Base-by-base conservation (phyloP, 1,139 yeast species). In the Diutina ranongensis region DNA sequence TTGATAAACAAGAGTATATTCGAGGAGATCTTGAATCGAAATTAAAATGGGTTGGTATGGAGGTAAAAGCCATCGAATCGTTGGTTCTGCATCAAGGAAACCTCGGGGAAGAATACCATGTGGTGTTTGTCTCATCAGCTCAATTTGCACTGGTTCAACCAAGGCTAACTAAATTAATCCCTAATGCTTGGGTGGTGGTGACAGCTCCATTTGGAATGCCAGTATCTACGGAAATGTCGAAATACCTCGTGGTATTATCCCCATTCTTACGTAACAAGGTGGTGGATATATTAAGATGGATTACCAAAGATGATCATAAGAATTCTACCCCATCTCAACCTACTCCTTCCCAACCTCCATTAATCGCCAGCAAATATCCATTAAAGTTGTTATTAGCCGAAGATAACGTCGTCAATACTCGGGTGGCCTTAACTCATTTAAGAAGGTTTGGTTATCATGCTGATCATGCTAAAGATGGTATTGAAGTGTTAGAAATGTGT, bases 391-490 rank as follows among this genome's bases (percentile, higher is more conserved):
- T 76, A 34, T 57, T 76, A 10, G 80, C 78, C 0, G 81, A 75
- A 53, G 81, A 75, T 52, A 75, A 75, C 50, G 53, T 69, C 38
- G 65, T 75, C 50, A 75, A 76, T 52, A 67, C 72, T 25, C 64
- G 66, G 46, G 79, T 76, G 27, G 79, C 78, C 0, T 54, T 69
- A 25, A 74, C 71, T 53, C 77, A 74, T 49, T 60, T 78, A 50
- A 70, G 70, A 51, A 68, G 72, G 49, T 59, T 76, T 54, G 80
- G 81, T 1, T 76, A 74, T 54, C 51, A 57, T 2, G 79, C 77
- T 0, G 80, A 73, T 46, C 77, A 74, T 49, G 81, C 80, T 25
- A 72, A 72, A 51, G 78, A 74, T 51, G 80, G 80, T 0, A 69
- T 71, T 20, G 77, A 71, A 49, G 79, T 66, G 2, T 50, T 74